Conservation (phyloP, 495 filamentous ascomycete species). For the Staphylotrichum longicolle region DNA sequence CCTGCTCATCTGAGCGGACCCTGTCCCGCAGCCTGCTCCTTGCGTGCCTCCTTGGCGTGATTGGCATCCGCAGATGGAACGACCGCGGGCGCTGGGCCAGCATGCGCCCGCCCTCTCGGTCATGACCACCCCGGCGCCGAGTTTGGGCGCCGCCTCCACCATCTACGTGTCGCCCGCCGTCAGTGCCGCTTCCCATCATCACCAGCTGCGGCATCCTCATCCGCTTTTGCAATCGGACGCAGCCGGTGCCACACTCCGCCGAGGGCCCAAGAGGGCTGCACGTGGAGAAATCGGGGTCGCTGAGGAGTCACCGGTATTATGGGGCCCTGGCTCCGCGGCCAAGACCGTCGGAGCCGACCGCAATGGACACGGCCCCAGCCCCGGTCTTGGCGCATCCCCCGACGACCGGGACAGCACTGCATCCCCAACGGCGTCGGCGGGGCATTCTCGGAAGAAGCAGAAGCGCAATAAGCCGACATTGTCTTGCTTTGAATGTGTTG, state of each 20-base stretch:
- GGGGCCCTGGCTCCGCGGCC: slow-evolving; percentile 1
- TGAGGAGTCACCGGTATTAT: slow-evolving; percentile 10
- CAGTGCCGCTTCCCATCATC: background rate
- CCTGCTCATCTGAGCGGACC: background rate
- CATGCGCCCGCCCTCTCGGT: slow-evolving; percentile 12
- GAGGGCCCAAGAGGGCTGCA: slow-evolving; percentile 1
- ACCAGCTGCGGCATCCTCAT: slow-evolving; percentile 12
- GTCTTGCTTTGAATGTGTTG: slow-evolving; percentile 69
- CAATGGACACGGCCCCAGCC: slow-evolving; percentile 14
- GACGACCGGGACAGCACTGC: slow-evolving; percentile 30
- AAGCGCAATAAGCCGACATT: slow-evolving; percentile 74
- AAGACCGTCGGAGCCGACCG: slow-evolving; percentile 4
- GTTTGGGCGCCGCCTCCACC: slow-evolving; percentile 33
- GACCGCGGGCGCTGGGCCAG: background rate
- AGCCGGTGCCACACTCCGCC: background rate
- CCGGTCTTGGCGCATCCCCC: slow-evolving; percentile 23
- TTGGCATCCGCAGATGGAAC: background rate
- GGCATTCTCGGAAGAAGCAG: slow-evolving; percentile 58
- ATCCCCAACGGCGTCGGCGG: slow-evolving; percentile 33
- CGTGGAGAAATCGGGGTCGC: slow-evolving; percentile 5
- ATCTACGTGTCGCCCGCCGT: slow-evolving; percentile 37
- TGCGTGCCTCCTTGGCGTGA: slow-evolving; percentile 8
- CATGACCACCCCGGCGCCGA: slow-evolving; percentile 32
- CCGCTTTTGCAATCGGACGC: background rate
- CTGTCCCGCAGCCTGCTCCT: background rate